Percentiles rank a stretch among this genome's conserved stretches.
These are phyloP conservation scores for Physcomitrium patens DNA, from an alignment of 225 moss, liverwort and hornwort species.

Conservation along the genomic window DNA sequence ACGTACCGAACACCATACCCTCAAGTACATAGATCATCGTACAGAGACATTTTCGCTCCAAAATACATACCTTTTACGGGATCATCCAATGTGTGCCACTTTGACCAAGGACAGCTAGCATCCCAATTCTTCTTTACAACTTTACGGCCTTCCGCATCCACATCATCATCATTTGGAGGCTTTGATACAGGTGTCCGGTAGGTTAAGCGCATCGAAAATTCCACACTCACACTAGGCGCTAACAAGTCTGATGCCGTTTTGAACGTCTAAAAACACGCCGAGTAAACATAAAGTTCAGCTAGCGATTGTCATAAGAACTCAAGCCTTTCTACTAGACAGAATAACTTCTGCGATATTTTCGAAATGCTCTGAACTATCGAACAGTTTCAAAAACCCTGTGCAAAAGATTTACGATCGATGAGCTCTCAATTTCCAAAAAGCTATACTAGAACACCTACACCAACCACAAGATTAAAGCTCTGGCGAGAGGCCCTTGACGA, in stretches of 20 bases:
- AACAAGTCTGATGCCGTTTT: slow-evolving; percentile 74
- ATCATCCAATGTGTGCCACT: slow-evolving; percentile 87
- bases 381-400: neutral
- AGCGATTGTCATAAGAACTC: slow-evolving; percentile 6
- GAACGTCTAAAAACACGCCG: slow-evolving; percentile 67
- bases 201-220: slow-evolving; percentile 93
- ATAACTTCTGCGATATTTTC: neutral
- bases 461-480: slow-evolving; percentile 8
- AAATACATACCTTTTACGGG: slow-evolving; percentile 76
- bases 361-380: neutral
- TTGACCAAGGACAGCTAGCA: slow-evolving; percentile 85
- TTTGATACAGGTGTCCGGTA: slow-evolving; percentile 78
- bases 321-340: neutral
- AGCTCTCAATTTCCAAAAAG: neutral
- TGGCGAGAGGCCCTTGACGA: neutral
- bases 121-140: slow-evolving; percentile 73
- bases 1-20: slow-evolving; percentile 21
- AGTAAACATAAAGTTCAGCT: slow-evolving; percentile 14
- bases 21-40: neutral
- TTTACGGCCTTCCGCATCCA: slow-evolving; percentile 66
- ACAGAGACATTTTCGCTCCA: neutral
- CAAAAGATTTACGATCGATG: slow-evolving; percentile 9
- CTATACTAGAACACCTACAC: neutral
- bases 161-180: slow-evolving; percentile 46
- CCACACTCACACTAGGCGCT: slow-evolving; percentile 70